Conservation (phyloP, 176 grass and related monocot genomes). For the Zoysia pacifica region DNA sequence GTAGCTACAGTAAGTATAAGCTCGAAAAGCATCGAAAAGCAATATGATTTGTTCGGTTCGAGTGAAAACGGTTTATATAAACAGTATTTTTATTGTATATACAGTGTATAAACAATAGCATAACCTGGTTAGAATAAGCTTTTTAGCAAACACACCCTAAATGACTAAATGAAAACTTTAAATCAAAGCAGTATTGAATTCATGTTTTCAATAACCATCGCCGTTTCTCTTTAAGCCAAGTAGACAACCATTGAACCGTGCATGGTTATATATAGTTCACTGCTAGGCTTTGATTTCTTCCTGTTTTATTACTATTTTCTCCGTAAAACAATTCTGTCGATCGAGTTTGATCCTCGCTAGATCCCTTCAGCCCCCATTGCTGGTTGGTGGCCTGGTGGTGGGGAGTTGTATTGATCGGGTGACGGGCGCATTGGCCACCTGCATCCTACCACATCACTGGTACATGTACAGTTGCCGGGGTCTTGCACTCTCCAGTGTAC, state of each 20-base stretch:
- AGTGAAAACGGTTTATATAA: too few relatives aligned
- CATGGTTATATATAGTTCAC: background rate
- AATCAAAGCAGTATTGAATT: background rate
- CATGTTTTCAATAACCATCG: background rate
- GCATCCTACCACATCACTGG: constrained; percentile 46
- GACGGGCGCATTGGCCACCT: constrained; percentile 34
- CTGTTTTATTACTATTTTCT: too few relatives aligned
- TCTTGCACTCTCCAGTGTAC: constrained; percentile 32
- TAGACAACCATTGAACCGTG: background rate
- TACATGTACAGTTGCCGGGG: constrained; percentile 55
- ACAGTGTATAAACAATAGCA: background rate
- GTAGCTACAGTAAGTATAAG: too few relatives aligned
- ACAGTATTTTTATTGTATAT: too few relatives aligned
- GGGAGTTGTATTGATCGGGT: constrained; percentile 52
- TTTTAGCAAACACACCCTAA: background rate
- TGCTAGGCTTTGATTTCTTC: background rate
- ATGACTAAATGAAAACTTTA: background rate
- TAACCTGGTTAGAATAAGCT: background rate
- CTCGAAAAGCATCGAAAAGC: too few relatives aligned
- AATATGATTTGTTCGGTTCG: too few relatives aligned
- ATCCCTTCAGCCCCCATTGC: constrained; percentile 4
- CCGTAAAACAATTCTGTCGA: background rate
- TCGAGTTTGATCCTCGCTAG: constrained; percentile 29
- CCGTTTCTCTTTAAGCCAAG: background rate
- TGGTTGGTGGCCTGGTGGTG: constrained; percentile 51